Base-by-base conservation (phyloP, 208 protist genomes). In the Acanthamoeba sp. region DNA sequence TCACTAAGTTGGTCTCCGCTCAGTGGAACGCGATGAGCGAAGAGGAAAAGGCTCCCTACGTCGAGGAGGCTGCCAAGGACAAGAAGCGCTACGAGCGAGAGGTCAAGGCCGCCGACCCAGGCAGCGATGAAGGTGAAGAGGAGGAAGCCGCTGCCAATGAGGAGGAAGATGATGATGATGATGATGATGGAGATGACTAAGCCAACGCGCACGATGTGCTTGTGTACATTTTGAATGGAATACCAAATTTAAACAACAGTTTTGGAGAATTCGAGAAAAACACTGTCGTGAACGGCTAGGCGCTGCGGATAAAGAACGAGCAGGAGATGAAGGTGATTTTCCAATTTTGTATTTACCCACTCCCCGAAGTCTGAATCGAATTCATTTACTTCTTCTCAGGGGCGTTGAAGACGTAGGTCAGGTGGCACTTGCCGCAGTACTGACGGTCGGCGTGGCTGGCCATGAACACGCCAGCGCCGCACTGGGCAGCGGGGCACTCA, bases 401-500 rank as follows among this genome's bases (percentile, higher is more conserved):
- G 48, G 29, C 50, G 80, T 55, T 88, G 80, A 88, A 59, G 80
- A 88, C 80, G 45, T n/a, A 88, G 85, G 85, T 91, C 55, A 91
- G 59, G 36, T 52, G 38, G 98, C 99, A 99, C 98, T 99, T 99
- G 95, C 99, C 99, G 98, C 99, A 99, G 98, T 99, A 99, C 95
- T 99, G 97, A 94, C 99, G 98, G 71, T 99, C 98, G 95, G 98
- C 98, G 97, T 99, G 99, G 95, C 98, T 97, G 62, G 99, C 99
- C 98, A 99, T 99, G 98, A 99, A 99, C 95, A 99, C 97, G 95
- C 99, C 99, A 76, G 99, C 97, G 90, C 99, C 99, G 97, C 99
- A 99, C 76, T 97, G 95, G 32, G 97, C 97, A 96, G 98, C 94
- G 64, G 97, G 97, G 98, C 99, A 99, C 97, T 99, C 99, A 91